A percentile compares a stretch with the other conserved stretches of the same genome.
Evolutionary conservation across 345 rosid genomes (phyloP).

Genomic region (Rhizophora apiculata): DNA sequence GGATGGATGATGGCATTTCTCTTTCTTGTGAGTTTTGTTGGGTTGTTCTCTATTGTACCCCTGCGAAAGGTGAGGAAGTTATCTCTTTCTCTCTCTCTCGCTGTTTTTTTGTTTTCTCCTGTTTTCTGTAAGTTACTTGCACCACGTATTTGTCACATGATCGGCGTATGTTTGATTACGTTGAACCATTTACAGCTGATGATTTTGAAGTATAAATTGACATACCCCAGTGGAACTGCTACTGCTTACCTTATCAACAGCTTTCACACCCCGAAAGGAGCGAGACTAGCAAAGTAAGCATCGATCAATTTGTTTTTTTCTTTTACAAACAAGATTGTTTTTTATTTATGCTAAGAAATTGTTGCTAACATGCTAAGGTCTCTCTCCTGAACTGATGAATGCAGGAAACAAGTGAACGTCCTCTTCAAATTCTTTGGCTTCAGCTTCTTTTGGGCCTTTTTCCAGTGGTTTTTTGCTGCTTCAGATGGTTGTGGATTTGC

Average conservation of each 20-base stretch:
- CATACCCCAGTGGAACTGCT: slow-evolving; percentile 92
- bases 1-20: slow-evolving; percentile 84
- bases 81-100: not conserved
- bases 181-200: slow-evolving; percentile 44
- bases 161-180: not conserved
- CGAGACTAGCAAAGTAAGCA: slow-evolving; percentile 70
- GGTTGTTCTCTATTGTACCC: slow-evolving; percentile 76
- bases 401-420: slow-evolving; percentile 52
- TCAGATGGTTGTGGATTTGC: slow-evolving; percentile 72
- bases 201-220: slow-evolving; percentile 74
- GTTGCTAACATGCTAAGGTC: too few relatives aligned
- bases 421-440: slow-evolving; percentile 42
- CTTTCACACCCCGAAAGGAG: slow-evolving; percentile 92
- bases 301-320: not conserved
- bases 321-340: too few relatives aligned
- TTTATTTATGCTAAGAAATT: too few relatives aligned
- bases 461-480: slow-evolving; percentile 64
- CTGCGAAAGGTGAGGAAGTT: slow-evolving; percentile 55
- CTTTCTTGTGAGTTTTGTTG: slow-evolving; percentile 78
- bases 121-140: not conserved
- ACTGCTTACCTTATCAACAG: slow-evolving; percentile 90
- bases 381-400: not conserved
- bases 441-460: slow-evolving; percentile 55
- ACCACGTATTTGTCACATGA: not conserved
- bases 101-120: not conserved